Conservation (phyloP, 192 early-diverging fungal species). For the Podochytrium sp. region DNA sequence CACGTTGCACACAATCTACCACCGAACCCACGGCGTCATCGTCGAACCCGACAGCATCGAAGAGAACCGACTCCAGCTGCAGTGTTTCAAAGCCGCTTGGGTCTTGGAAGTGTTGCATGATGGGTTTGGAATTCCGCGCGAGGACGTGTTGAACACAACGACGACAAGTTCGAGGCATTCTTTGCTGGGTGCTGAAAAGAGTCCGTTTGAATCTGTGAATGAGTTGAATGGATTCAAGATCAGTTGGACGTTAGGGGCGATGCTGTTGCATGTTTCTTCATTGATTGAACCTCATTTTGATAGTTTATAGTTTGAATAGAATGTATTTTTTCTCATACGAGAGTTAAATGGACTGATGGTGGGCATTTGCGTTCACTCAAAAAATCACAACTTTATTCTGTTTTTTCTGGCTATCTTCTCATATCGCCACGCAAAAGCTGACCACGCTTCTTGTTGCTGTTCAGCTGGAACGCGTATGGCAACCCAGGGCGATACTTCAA, state of each 20-base stretch:
- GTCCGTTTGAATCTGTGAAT: conserved; percentile 16
- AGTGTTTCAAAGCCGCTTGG: conserved; percentile 97
- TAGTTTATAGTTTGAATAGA: not conserved
- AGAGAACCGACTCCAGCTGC: conserved; percentile 73
- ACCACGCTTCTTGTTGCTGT: too few relatives aligned
- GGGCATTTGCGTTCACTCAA: too few relatives aligned
- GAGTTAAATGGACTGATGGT: too few relatives aligned
- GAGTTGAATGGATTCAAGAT: conserved; percentile 29
- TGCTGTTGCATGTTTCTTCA: conserved; percentile 28
- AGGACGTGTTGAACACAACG: not conserved
- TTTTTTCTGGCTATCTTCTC: too few relatives aligned
- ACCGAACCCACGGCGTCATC: not conserved
- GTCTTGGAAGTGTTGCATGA: conserved; percentile 87
- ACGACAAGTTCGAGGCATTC: too few relatives aligned
- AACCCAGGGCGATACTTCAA: too few relatives aligned
- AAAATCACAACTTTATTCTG: conserved; percentile 13
- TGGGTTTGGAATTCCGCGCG: conserved; percentile 80
- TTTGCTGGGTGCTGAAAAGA: not conserved
- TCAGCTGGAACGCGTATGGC: too few relatives aligned
- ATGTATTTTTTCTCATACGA: not conserved
- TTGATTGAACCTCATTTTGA: conserved; percentile 2
- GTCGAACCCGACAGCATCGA: conserved; percentile 27
- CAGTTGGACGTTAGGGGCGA: conserved; percentile 36
- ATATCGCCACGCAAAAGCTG: too few relatives aligned
- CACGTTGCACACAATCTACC: not conserved